Conservation (phyloP, 2,329 filamentous ascomycete genomes). For the Pseudogymnoascus sp. region DNA sequence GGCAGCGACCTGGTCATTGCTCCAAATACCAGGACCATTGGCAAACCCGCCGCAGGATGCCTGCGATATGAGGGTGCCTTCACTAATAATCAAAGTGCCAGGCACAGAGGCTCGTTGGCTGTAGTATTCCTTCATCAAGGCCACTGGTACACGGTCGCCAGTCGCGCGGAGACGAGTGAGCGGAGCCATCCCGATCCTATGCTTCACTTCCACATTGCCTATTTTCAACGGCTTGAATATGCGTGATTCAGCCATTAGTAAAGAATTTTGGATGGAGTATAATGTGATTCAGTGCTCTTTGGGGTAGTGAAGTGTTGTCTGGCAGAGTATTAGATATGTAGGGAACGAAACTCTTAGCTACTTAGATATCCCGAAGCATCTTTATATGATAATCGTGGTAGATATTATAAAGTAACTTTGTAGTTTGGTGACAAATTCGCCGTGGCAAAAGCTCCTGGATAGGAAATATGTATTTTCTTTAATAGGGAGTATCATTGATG, state of each 20-base stretch:
- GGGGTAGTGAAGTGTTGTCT: background rate
- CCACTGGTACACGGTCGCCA: slow-evolving; percentile 38
- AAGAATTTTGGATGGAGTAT: background rate
- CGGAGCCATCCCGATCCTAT: slow-evolving; percentile 41
- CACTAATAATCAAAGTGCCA: slow-evolving; percentile 43
- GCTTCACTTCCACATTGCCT: slow-evolving; percentile 31
- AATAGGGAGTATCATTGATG: background rate
- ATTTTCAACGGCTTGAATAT: slow-evolving; percentile 32
- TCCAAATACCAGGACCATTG: slow-evolving; percentile 34
- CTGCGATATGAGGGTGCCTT: background rate
- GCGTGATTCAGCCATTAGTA: background rate
- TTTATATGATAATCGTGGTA: background rate
- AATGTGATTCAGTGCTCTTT: background rate
- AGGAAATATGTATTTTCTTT: background rate
- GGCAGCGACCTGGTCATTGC: slow-evolving; percentile 40
- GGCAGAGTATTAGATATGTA: background rate
- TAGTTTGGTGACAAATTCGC: background rate
- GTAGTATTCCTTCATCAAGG: slow-evolving; percentile 40
- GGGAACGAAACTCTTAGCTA: background rate
- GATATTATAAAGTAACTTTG: background rate
- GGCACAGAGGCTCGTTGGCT: slow-evolving; percentile 40
- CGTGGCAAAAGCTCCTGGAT: background rate
- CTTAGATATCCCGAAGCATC: background rate
- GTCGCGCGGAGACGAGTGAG: slow-evolving; percentile 36
- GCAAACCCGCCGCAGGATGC: background rate